These are phyloP conservation scores for Debaryomyces sp. DNA, from an alignment of 1,139 yeast species.

Conservation along the genomic window DNA sequence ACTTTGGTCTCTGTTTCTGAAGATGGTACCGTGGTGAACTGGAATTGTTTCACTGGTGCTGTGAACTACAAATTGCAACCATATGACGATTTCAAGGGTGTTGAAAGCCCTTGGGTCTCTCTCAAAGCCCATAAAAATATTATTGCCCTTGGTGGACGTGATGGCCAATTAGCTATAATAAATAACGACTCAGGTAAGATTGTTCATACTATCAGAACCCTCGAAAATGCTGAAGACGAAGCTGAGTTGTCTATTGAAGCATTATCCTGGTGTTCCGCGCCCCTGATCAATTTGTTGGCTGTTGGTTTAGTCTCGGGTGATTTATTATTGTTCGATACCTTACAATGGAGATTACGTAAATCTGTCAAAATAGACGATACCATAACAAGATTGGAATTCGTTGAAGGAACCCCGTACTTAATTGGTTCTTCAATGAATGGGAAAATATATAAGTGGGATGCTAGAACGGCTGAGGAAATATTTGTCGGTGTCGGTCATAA, in stretches of 20 bases:
- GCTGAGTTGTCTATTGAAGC: conserved; percentile 86
- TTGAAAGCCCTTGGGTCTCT: conserved; percentile 88
- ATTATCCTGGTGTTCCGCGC: conserved; percentile 72
- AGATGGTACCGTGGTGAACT: conserved; percentile 82
- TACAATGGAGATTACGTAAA: conserved; percentile 84
- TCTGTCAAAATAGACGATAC: conserved; percentile 74
- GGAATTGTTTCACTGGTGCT: conserved; percentile 86
- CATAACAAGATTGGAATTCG: conserved; percentile 75
- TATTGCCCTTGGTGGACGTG: conserved; percentile 79
- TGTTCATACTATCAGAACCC: conserved; percentile 64
- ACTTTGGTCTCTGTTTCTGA: conserved; percentile 79
- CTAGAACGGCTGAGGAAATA: conserved; percentile 75
- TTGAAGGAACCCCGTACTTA: conserved; percentile 57
- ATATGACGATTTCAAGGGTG: conserved; percentile 64
- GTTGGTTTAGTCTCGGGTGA: conserved; percentile 91
- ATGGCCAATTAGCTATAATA: conserved; percentile 78
- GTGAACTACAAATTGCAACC: conserved; percentile 67
- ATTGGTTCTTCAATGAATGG: conserved; percentile 86
- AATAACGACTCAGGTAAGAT: conserved; percentile 75
- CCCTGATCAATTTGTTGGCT: conserved; percentile 65
- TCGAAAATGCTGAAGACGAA: conserved; percentile 63
- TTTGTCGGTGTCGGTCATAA: conserved; percentile 89
- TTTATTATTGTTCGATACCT: conserved; percentile 75
- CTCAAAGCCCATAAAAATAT: conserved; percentile 50
- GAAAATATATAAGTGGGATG: conserved; percentile 83